A percentile compares a stretch with the other conserved stretches of the same genome.
These are phyloP conservation scores for Hemileia vastatrix DNA, from an alignment of 1,284 basidiomycete species.

Conservation along the genomic window DNA sequence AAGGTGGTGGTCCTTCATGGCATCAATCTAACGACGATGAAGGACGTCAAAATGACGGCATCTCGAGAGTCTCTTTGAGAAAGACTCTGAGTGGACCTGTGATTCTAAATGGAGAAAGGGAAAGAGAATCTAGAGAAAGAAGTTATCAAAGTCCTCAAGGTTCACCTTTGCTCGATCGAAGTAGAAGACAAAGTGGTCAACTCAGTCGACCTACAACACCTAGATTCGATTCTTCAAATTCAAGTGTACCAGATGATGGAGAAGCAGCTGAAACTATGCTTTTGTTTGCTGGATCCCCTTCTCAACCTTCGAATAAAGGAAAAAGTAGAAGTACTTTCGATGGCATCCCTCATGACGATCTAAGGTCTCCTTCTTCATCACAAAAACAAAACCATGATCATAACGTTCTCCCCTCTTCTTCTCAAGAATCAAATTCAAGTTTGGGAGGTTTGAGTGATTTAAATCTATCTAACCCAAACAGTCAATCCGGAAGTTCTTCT, in stretches of 20 bases:
- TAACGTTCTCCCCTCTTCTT: too few species aligned
- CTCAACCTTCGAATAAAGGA: background rate
- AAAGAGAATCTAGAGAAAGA: background rate
- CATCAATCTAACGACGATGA: background rate
- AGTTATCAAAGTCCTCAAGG: background rate
- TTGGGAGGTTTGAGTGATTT: too few species aligned
- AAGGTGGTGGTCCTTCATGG: background rate
- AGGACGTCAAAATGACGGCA: background rate
- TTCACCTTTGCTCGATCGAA: too few species aligned
- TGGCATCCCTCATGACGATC: background rate
- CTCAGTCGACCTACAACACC: background rate
- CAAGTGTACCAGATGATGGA: background rate
- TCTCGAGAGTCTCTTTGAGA: background rate
- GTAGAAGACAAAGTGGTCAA: too few species aligned
- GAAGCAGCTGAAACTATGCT: background rate
- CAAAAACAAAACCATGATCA: too few species aligned
- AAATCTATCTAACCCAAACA: too few species aligned
- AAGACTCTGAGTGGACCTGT: background rate
- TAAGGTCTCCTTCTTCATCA: background rate
- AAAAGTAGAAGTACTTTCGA: background rate
- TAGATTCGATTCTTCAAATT: background rate
- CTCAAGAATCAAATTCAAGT: too few species aligned
- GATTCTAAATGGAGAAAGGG: background rate
- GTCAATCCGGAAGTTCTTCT: too few species aligned
- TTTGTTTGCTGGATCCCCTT: background rate